Evolutionary conservation across 352 stramenopile genomes (phyloP), one percentile per base, ranked within the genome.

Genomic region (Globisporangium mamillatum): DNA sequence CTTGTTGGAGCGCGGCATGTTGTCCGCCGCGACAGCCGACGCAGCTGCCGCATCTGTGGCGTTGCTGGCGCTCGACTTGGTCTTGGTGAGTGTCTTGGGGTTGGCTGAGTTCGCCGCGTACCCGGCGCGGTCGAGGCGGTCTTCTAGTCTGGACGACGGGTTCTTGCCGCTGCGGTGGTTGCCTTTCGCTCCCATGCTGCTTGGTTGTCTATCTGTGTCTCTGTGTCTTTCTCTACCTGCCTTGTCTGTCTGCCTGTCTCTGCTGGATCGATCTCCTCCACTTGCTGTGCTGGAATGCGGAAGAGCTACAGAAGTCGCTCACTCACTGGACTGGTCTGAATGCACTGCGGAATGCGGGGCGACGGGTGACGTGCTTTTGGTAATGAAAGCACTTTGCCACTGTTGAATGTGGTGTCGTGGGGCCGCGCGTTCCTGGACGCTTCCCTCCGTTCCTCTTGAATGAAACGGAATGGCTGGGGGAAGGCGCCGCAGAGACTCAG

Each of bases 1-100:
- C 36, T 50, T 58, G 58, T 70, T 70, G 46, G 65, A 70, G 57
- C 60, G 50, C 29, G 65, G 65, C 65, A 70, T 70, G 46, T 25
- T n/a, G 24, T 70, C 65, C 14, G n/a, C 24, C 14, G 27, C 56
- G 44, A 52, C 18, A 52, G 2, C 44, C 6, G 44, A 52, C 18
- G 44, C 44, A 24, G 44, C 58, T 8, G 27, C 56, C 14, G 27
- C 56, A n/a, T 25, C 58, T 18, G 10, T 36, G 36, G 4, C 14
- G 14, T 60, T 63, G 25, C 25, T 16, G 25, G 36, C 22, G 24
- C 24, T 32, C 56, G 64, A 60, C 44, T 58, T 66, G 27, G 63
- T 64, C 54, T 41, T 63, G 54, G 32, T 38, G 18, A 29, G 41
- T n/a, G 55, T 58, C 63, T 63, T 56, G 53, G 34, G 4, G 34